Percentiles rank a stretch among this genome's conserved stretches.
Evolutionary conservation across 768 basidiomycete species (phyloP).

Genomic region (Vararia minispora): DNA sequence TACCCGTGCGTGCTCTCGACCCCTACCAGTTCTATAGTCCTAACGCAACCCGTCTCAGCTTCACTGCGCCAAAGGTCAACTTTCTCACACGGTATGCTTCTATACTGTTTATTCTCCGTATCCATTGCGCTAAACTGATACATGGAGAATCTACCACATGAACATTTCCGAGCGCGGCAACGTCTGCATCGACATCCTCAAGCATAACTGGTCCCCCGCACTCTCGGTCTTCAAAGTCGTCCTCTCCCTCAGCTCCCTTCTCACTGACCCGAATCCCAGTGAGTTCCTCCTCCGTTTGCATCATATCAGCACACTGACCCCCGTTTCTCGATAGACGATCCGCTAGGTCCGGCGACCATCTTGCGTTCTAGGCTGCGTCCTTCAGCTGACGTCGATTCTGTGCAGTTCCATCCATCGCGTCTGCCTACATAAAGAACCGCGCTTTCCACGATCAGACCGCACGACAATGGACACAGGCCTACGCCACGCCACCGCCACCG

Average conservation of each 20-base stretch:
- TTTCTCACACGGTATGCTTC: constrained; percentile 57
- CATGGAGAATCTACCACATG: constrained; percentile 74
- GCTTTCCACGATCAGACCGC: constrained; percentile 29
- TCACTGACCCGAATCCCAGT: constrained; percentile 94
- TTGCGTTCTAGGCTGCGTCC: not conserved
- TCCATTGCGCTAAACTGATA: constrained; percentile 1
- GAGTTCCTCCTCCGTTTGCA: constrained; percentile 20
- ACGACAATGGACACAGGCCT: constrained; percentile 26
- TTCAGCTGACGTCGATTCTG: not conserved
- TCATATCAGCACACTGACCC: not conserved
- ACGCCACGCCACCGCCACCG: constrained; percentile 14
- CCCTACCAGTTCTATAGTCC: constrained; percentile 3
- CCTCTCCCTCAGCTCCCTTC: constrained; percentile 81
- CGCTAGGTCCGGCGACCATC: constrained; percentile 8
- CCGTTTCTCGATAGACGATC: constrained; percentile 9
- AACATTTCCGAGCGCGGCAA: constrained; percentile 74
- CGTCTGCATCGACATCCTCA: constrained; percentile 86
- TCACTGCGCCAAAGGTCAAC: constrained; percentile 67
- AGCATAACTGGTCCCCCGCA: constrained; percentile 91
- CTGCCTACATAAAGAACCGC: constrained; percentile 20
- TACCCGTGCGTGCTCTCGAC: constrained; percentile 51
- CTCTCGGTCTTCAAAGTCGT: constrained; percentile 91
- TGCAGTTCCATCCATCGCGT: constrained; percentile 23
- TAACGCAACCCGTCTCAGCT: constrained; percentile 29
- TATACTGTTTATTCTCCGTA: not conserved